Conservation (phyloP, 2,329 filamentous ascomycete genomes). For the Venturia aucupariae region DNA sequence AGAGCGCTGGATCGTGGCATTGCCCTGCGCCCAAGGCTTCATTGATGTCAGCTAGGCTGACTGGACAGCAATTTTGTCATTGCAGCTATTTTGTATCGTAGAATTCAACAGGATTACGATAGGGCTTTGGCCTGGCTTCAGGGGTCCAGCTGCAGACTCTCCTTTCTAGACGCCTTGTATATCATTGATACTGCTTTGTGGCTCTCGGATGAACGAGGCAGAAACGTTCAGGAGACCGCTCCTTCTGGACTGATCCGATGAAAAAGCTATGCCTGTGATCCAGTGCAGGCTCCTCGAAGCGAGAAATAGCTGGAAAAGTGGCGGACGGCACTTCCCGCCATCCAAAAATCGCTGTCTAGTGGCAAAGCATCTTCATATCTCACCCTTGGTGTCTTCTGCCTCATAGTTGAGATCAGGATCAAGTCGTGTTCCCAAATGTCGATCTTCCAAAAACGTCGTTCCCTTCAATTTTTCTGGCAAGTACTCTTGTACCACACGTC, state of each 20-base stretch:
- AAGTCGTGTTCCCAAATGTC: slow-evolving; percentile 67
- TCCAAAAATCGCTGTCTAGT: background rate
- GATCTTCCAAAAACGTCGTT: slow-evolving; percentile 66
- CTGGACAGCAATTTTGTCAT: background rate
- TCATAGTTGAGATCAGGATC: slow-evolving; percentile 54
- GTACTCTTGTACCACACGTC: slow-evolving; percentile 78
- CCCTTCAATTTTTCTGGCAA: slow-evolving; percentile 68
- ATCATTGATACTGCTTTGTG: background rate
- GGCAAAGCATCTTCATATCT: background rate
- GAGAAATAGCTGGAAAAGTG: background rate
- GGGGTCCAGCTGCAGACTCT: background rate
- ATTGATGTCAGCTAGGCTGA: background rate
- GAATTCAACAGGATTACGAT: background rate
- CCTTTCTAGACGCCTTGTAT: background rate
- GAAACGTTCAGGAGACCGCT: background rate
- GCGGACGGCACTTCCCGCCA: background rate
- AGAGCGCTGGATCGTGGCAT: background rate
- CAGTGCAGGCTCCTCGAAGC: background rate
- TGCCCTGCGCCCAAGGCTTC: background rate
- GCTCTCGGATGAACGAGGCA: background rate
- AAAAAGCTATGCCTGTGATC: background rate
- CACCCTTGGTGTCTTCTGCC: background rate
- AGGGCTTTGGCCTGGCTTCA: background rate
- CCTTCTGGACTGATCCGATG: background rate
- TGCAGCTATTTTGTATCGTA: no score